Evolutionary conservation across 495 filamentous ascomycete species (phyloP), one percentile per base, ranked within the genome.

Genomic region (Evansstolkia leycettana): DNA sequence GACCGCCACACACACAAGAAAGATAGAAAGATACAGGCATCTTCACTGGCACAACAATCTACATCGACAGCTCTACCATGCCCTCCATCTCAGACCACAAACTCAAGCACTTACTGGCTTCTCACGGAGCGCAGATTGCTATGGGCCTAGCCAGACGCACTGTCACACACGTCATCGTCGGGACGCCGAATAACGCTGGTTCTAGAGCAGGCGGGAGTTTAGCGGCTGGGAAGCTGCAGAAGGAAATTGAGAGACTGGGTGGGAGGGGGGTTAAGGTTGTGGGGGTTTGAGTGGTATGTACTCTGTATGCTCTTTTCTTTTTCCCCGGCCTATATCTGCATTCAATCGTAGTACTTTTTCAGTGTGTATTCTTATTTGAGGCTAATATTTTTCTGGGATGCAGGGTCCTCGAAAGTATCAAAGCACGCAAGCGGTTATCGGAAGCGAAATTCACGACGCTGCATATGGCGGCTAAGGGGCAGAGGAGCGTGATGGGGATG

Each of bases 81-180:
- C 84, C 89, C 5, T 47, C 70, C 10, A 72, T 98, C 31, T 87
- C 82, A 0, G 88, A 98, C 60, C 83, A 93, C 53, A 76, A 73
- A 47, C 70, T 96, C 31, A 93, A 90, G 58, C 76, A 73, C 26
- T 62, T 93, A 17, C 65, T 96, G 14, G 73, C 70, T 7, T 58
- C 72, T 35, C 69, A 90, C 48, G 90, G 90, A 16, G 90, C 73
- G 0, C 61, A 50, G 20, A 62, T 84, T 28, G 73, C 82, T 2
- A 65, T 83, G 10, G 63, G 70, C 36, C 70, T 94, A 12, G 75
- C 73, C 4, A 71, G 84, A 7, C 70, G 75, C 15, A 66, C 67
- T 24, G 83, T 94, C 25, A 92, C 87, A 7, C 90, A 98, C 56
- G 79, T 95, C 39, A 80, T 98, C 34, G 46, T 95, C 11, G 85